phyloP scores from a whole-genome alignment of 2,329 filamentous ascomycete genomes.

The Plenodomus lindquistii region DNA sequence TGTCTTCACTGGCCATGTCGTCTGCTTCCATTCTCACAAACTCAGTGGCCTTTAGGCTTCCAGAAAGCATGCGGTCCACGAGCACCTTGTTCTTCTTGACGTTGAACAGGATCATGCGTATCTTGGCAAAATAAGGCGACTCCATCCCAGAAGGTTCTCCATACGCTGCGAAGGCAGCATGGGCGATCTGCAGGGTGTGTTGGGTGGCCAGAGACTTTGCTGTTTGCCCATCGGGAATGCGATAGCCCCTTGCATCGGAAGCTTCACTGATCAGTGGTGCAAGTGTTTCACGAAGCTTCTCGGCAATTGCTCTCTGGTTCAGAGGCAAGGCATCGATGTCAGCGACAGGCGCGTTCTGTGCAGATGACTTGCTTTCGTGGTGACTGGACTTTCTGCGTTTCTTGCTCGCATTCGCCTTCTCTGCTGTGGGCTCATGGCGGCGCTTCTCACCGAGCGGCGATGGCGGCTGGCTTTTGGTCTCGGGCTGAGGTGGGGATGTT shows the following conservation, averaged over 20 bases:
- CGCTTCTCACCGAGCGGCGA: conserved; percentile 44
- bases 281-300: conserved; percentile 72
- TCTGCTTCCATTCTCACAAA: conserved; percentile 87
- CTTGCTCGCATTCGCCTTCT: conserved; percentile 37
- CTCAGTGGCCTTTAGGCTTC: conserved; percentile 70
- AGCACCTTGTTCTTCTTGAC: conserved; percentile 85
- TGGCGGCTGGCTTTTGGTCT: conserved; percentile 35
- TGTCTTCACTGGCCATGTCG: conserved; percentile 89
- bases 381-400: conserved; percentile 45
- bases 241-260: conserved; percentile 67
- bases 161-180: conserved; percentile 62
- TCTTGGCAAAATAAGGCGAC: conserved; percentile 63
- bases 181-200: conserved; percentile 79
- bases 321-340: conserved; percentile 56
- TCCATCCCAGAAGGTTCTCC: conserved; percentile 51
- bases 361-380: conserved; percentile 28
- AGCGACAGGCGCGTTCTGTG: conserved; percentile 8
- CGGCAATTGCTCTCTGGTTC: conserved; percentile 70
- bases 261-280: conserved; percentile 66
- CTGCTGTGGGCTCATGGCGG: conserved; percentile 35
- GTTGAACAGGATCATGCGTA: conserved; percentile 80
- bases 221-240: conserved; percentile 65
- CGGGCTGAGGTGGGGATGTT: conserved; percentile 16
- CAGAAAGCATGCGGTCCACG: conserved; percentile 73
- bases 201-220: conserved; percentile 68